Evolutionary conservation across 371 early-diverging fungal species (phyloP).

Genomic region (Mucor indicus): DNA sequence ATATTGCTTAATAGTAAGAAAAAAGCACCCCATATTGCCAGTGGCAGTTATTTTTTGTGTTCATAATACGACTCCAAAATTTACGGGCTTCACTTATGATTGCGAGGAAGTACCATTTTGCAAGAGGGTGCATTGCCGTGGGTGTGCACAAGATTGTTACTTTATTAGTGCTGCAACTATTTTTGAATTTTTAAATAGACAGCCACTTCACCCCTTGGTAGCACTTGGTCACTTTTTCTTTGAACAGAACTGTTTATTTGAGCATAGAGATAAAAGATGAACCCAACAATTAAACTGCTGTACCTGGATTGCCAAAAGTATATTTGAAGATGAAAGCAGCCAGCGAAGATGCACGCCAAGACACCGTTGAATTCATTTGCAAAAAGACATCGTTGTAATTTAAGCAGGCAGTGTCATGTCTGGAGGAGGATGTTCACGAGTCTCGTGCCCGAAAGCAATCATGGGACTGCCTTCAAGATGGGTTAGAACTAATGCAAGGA

Average conservation of each 20-base stretch:
- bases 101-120: slow-evolving; percentile 1
- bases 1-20: slow-evolving; percentile 6
- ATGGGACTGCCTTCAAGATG: background rate
- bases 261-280: background rate
- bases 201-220: slow-evolving; percentile 5
- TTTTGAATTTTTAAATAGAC: background rate
- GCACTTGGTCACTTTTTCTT: slow-evolving; percentile 5
- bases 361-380: background rate
- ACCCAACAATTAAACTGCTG: slow-evolving; percentile 1
- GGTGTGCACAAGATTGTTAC: slow-evolving; percentile 6
- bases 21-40: background rate
- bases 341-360: slow-evolving; percentile 2
- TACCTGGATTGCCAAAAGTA: background rate
- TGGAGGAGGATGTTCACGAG: slow-evolving; percentile 1
- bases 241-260: slow-evolving; percentile 1
- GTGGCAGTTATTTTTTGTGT: slow-evolving; percentile 7
- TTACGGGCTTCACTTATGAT: slow-evolving; percentile 5
- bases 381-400: background rate
- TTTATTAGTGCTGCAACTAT: slow-evolving; percentile 6
- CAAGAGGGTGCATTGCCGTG: slow-evolving; percentile 6
- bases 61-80: slow-evolving; percentile 8
- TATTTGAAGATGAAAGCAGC: slow-evolving; percentile 1
- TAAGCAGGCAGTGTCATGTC: slow-evolving; percentile 1
- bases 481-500: background rate
- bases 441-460: slow-evolving; percentile 1